Evolutionary conservation across 306 rosid genomes (phyloP), one percentile per base, ranked within the genome.

Genomic region (Nissolia schottii): DNA sequence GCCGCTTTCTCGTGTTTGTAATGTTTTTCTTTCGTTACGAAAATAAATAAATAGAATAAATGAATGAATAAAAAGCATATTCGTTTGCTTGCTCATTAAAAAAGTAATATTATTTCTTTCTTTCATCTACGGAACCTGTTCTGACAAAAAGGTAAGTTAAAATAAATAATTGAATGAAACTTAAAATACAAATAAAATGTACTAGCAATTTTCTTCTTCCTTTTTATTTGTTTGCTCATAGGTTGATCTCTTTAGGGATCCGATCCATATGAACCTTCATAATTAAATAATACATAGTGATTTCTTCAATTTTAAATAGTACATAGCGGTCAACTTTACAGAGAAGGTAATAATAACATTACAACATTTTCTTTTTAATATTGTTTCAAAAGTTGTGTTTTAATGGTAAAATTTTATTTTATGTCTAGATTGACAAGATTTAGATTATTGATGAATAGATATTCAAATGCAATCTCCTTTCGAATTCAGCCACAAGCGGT

Each of bases 1-100:
- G 59, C 80, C 73, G 31, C 59, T 45, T 75, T 75, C 45, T 50
- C 51, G 16, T 8, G 19, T 50, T 32, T 50, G 1, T 7, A n/a
- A n/a, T n/a, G n/a, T n/a, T n/a, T n/a, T 58, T 70, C 28, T 31
- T 18, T 57, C 6, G 20, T 31, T 13, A 13, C 25, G 4, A 64
- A 64, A 24, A 64, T 24, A 11, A n/a, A 7, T 59, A 16, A 34
- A 34, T n/a, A 15, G 8, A 58, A 2, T 8, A 8, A 37, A 10
- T n/a, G n/a, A n/a, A n/a, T n/a, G n/a, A n/a, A n/a, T n/a, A 37
- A 37, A 37, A 37, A 18, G 23, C 6, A 20, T n/a, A n/a, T 9
- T 35, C 3, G 5, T 12, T 69, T 69, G 34, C 51, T 69, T 51
- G 34, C 23, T 50, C 34, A 2, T n/a, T 3, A n/a, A 54, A 50